phyloP scores from a whole-genome alignment of 2,329 filamentous ascomycete genomes.

The Hansfordia pulvinata region DNA sequence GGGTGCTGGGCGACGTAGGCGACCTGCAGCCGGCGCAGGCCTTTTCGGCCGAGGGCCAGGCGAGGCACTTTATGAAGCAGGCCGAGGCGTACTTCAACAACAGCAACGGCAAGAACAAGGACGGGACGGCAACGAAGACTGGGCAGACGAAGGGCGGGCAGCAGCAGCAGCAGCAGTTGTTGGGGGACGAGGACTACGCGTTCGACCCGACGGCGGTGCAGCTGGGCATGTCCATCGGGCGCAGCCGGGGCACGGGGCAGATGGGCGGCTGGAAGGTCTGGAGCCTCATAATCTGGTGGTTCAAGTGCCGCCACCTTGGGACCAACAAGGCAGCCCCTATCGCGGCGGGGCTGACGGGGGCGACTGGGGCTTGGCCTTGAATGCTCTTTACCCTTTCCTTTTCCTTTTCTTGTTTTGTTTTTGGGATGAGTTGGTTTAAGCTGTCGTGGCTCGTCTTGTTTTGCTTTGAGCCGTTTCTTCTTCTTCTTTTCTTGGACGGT shows the following conservation, averaged over 20 bases:
- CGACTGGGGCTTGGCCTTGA: constrained; percentile 6
- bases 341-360: constrained; percentile 13
- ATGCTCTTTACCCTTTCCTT: too few relatives aligned
- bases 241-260: constrained; percentile 23
- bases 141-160: constrained; percentile 2
- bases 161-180: constrained; percentile 16
- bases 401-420: too few relatives aligned
- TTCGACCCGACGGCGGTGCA: constrained; percentile 13
- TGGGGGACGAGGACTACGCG: constrained; percentile 16
- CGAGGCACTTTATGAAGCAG: constrained; percentile 15
- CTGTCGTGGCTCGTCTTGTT: too few relatives aligned
- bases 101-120: constrained; percentile 6
- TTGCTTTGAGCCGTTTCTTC: too few relatives aligned
- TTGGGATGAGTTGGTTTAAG: too few relatives aligned
- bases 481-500: too few relatives aligned
- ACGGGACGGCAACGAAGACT: constrained; percentile 1
- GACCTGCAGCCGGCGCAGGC: constrained; percentile 22
- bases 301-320: constrained; percentile 24
- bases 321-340: constrained; percentile 16
- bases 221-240: constrained; percentile 24
- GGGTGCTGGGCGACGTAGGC: constrained; percentile 29
- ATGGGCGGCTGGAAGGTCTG: constrained; percentile 22
- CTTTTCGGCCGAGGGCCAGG: constrained; percentile 17
- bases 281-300: constrained; percentile 21
- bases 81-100: constrained; percentile 15